Base-by-base conservation (phyloP, 2,329 filamentous ascomycete species). In the Colletotrichum sp. region DNA sequence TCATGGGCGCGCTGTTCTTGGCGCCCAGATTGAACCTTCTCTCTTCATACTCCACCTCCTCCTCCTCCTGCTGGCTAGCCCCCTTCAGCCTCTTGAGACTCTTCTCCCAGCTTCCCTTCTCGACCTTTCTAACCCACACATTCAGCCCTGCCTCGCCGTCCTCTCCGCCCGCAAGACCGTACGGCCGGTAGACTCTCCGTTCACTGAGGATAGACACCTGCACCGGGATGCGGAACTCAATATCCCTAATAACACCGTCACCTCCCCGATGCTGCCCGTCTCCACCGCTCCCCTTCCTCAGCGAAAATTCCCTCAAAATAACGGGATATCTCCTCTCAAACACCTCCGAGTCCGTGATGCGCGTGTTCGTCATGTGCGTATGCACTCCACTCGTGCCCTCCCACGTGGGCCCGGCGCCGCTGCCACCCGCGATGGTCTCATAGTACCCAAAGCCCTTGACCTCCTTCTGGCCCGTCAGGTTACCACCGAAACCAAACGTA, bases 101-200 rank as follows among this genome's bases (percentile, higher is more conserved):
- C 74, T 84, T 83, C 83, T 88, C 87, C 82, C 87, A 88, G 79
- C 87, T 87, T 2, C 86, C 86, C 83, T 91, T 92, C 78, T 88
- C 87, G 69, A 96, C 93, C 76, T 91, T 93, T 9, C 95, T 88
- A 36, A 98, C 93, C 96, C 96, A 98, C 61, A 98, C 87, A 79
- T 98, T 98, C 77, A 96, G 86, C 0, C 96, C 96, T 67, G 94
- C 93, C 79, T 91, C 86, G 0, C 92, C 96, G 77, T 96, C 94
- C 72, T 93, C 93, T 5, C 96, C 96, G 1, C 96, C 96, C 27
- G 92, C 93, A 75, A 98, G 88, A 0, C 96, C 96, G 79, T 96
- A 98, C 2, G 86, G 95, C 61, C 91, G 91, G 79, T 95, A 94
- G 0, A 96, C 94, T n/a, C 95, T 87, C 15, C 95, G 84, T 84